Conservation (phyloP, 2,329 filamentous ascomycete genomes). For the Alternaria conjuncta region DNA sequence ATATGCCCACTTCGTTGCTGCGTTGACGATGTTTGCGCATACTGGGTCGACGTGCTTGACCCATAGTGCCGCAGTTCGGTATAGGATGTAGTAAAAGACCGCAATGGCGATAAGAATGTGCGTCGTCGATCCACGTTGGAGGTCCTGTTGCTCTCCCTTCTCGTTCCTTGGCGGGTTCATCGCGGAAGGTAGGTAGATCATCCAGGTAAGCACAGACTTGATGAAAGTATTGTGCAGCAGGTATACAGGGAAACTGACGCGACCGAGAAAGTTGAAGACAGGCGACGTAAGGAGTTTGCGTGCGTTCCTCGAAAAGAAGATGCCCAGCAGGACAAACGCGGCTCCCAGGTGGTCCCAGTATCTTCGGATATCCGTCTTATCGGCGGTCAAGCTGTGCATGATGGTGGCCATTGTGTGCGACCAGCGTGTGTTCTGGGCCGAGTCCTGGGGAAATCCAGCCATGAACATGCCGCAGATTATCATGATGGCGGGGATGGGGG, state of each 20-base stretch:
- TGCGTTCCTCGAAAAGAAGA: conserved; percentile 60
- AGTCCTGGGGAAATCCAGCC: conserved; percentile 66
- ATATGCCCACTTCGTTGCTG: conserved; percentile 42
- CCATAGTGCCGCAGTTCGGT: conserved; percentile 43
- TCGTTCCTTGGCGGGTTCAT: conserved; percentile 47
- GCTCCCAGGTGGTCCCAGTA: conserved; percentile 60
- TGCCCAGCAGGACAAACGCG: conserved; percentile 57
- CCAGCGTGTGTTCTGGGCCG: conserved; percentile 62
- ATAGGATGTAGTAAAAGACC: conserved; percentile 46
- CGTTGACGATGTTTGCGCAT: conserved; percentile 41
- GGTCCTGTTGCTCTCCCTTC: conserved; percentile 45
- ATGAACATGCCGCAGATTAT: conserved; percentile 62
- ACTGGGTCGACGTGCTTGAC: conserved; percentile 44
- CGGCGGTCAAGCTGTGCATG: conserved; percentile 55
- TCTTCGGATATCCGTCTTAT: conserved; percentile 57
- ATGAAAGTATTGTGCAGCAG: conserved; percentile 68
- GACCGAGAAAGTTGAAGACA: conserved; percentile 67
- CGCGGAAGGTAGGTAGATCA: conserved; percentile 57
- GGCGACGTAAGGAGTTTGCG: conserved; percentile 62
- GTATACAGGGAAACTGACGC: conserved; percentile 70
- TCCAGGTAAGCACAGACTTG: conserved; percentile 65
- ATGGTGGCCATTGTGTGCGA: conserved; percentile 55
- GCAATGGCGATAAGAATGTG: conserved; percentile 44
- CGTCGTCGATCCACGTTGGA: conserved; percentile 39
- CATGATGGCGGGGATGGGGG: conserved; percentile 59